Conservation (phyloP, 2,329 filamentous ascomycete genomes). For the Eurotiales sp. region DNA sequence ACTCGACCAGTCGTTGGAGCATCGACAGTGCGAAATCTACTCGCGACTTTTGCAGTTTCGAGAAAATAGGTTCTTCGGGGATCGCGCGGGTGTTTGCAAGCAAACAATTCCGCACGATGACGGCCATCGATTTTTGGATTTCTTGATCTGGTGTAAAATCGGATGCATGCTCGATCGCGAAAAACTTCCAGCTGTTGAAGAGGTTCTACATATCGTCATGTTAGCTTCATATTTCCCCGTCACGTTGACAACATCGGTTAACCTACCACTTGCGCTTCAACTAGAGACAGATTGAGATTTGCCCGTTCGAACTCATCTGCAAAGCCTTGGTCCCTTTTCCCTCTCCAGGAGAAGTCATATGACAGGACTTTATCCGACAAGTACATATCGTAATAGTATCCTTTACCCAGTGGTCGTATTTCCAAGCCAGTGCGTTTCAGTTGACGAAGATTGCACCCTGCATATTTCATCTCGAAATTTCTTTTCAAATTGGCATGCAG, state of each 20-base stretch:
- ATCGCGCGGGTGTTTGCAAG: constrained; percentile 69
- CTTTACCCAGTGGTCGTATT: constrained; percentile 62
- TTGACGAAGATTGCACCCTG: constrained; percentile 66
- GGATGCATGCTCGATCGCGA: constrained; percentile 80
- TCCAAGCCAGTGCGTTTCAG: constrained; percentile 74
- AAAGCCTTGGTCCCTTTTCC: constrained; percentile 66
- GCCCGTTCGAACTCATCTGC: constrained; percentile 77
- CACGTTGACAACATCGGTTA: constrained; percentile 2
- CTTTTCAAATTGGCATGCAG: constrained; percentile 79
- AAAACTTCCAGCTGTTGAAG: constrained; percentile 83
- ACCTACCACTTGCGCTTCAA: constrained; percentile 83
- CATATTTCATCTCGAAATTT: constrained; percentile 78
- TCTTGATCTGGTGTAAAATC: constrained; percentile 50
- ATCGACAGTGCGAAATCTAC: constrained; percentile 79
- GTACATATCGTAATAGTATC: constrained; percentile 80
- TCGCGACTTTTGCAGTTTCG: constrained; percentile 69
- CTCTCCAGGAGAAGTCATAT: constrained; percentile 75
- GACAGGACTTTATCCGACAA: constrained; percentile 71
- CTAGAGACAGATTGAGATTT: constrained; percentile 85
- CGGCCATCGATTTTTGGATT: constrained; percentile 66
- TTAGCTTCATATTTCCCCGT: constrained; percentile 29
- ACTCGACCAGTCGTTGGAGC: constrained; percentile 70
- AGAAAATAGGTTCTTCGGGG: constrained; percentile 76
- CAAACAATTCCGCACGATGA: constrained; percentile 74
- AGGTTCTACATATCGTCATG: constrained; percentile 54